Evolutionary conservation across 805 yeast species (phyloP), one percentile per base, ranked within the genome.

Genomic region (Candida coleopterorum): DNA sequence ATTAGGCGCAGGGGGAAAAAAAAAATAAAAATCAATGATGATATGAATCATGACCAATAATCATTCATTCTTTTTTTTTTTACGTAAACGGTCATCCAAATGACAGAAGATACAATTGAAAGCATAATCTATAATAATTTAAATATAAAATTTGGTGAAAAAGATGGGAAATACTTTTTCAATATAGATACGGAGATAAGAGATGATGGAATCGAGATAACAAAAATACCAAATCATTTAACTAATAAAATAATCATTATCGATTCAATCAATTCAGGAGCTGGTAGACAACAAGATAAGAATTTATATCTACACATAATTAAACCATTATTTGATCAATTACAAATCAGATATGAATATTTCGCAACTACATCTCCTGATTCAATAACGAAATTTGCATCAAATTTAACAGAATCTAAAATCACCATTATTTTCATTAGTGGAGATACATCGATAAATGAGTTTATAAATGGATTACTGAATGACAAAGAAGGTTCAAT

Each of bases 361-460:
- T 14, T 72, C n/a, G 52, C 53, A 29, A 79, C 88, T 0, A 46
- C 49, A 0, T 50, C 68, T 4, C 40, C 54, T 2, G 37, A 50
- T n/a, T 57, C 74, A 1, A 68, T 79, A 6, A 32, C 47, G 2
- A 52, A 64, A n/a, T 58, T 66, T 42, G 76, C 78, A 0, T 22
- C 38, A 9, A 4, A 39, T 0, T 42, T 74, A 6, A 45, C 50
- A n/a, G 23, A 39, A 8, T 12, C 35, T 16, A 31, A 42, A 9
- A 35, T 42, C 11, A 72, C 83, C 1, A 60, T 83, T 8, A 52
- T 85, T 2, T 60, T 88, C 24, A 56, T 89, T 7, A 82, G 94
- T 25, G 97, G 97, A 2, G 97, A 89, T 52, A 88, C 96, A 1
- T 79, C 94, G 1, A 62, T 86, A 4, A 77, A 74, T 34, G 97